Conservation (phyloP, 768 basidiomycete species). For the Mrakia gelida region DNA sequence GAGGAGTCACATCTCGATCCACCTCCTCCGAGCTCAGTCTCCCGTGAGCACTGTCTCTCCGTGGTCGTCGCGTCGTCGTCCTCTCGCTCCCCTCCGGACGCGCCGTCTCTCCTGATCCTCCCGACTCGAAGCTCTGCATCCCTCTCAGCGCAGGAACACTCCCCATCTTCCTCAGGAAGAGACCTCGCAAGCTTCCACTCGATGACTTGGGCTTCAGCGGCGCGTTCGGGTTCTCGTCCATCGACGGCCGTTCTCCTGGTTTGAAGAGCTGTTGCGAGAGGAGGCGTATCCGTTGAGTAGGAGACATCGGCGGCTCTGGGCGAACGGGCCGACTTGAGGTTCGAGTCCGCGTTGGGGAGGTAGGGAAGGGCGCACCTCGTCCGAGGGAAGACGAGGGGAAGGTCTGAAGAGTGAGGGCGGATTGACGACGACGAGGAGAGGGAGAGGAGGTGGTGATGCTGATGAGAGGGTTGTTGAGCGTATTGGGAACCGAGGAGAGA, state of each 20-base stretch:
- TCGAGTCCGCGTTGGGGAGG: neutral
- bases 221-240: neutral
- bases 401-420: neutral
- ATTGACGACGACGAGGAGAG: constrained; percentile 14
- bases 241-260: neutral
- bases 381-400: neutral
- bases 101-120: constrained; percentile 58
- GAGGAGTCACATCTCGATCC: neutral
- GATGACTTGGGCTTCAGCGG: neutral
- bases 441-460: neutral
- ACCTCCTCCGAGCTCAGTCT: neutral
- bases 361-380: neutral
- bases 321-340: no score
- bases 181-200: neutral
- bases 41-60: constrained; percentile 56
- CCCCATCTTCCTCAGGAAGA: constrained; percentile 10
- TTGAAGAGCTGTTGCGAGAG: neutral
- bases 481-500: neutral
- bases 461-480: neutral
- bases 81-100: constrained; percentile 48
- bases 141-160: constrained; percentile 54
- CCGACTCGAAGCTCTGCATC: constrained; percentile 84
- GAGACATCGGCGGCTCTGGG: neutral
- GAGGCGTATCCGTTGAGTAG: neutral
- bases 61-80: constrained; percentile 75